Base-by-base conservation (phyloP, 1,139 yeast species). In the Blastobotrys elegans region DNA sequence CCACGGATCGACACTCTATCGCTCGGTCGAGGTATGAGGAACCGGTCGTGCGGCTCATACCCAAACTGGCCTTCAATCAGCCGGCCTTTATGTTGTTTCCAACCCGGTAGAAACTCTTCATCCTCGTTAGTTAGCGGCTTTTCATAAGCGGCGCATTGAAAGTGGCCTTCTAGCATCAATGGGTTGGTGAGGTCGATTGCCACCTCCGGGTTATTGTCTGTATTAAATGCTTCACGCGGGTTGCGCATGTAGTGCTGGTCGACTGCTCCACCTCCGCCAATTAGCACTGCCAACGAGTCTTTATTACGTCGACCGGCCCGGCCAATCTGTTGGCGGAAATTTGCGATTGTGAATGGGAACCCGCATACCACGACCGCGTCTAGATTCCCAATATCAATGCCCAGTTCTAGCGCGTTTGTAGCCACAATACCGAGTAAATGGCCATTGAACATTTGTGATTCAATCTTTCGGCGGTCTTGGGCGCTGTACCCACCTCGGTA, bases 81-180 rank as follows among this genome's bases (percentile, higher is more conserved):
- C 13, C 29, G 38, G 10, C 43, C 41, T n/a, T 14, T 20, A 7
- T 29, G 27, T 35, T 17, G 42, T 33, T 10, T 14, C 38, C 38
- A 34, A 3, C n/a, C 61, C 7, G 32, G 69, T 50, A 90, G 85
- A 72, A 80, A 88, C 46, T 65, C 61, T 3, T 61, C 54, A 56
- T 89, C 96, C 2, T 67, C 62, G 3, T 75, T 50, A 40, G 65
- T 61, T 2, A 92, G 70, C 0, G 96, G 92, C 33, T 76, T 60
- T 61, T 92, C 99, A 61, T 79, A 84, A 0, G 97, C 95, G 0
- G 97, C 97, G 71, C 98, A 92, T 59, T 90, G 97, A 29, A 90
- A 64, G 68, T 92, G 98, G 36, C 84, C 81, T 55, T 86, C 95
- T 2, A 89, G 73, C 34, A 82, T 57, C 8, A 73, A 62, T 53